phyloP scores from a whole-genome alignment of 257 asterid genomes.

The Nicotiana tomentosiformis region DNA sequence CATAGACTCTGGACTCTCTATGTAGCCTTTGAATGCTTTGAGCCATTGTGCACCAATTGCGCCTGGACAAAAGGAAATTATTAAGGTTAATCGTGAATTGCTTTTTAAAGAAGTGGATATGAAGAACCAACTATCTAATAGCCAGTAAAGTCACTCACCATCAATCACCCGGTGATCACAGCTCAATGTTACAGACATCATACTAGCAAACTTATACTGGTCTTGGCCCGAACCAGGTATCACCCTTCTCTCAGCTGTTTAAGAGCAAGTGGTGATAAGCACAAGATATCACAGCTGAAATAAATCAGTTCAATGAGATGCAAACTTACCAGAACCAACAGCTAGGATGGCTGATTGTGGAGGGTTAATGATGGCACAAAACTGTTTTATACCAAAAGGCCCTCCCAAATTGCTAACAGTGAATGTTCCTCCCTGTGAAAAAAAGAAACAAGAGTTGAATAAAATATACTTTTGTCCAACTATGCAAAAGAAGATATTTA shows the following conservation, averaged over 20 bases:
- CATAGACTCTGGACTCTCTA: constrained; percentile 93
- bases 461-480: neutral
- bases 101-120: neutral
- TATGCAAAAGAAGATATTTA: neutral
- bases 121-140: neutral
- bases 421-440: constrained; percentile 89
- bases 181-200: constrained; percentile 85
- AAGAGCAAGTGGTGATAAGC: constrained; percentile 5
- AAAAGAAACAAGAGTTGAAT: neutral
- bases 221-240: constrained; percentile 70
- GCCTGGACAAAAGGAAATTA: constrained; percentile 35
- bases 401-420: constrained; percentile 93
- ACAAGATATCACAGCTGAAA: constrained; percentile 1
- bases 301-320: neutral
- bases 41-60: constrained; percentile 99
- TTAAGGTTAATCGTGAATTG: neutral
- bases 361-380: constrained; percentile 95
- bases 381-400: constrained; percentile 94
- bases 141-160: constrained; percentile 41
- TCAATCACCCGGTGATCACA: constrained; percentile 98
- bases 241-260: constrained; percentile 89
- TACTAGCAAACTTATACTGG: constrained; percentile 45
- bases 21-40: constrained; percentile 92
- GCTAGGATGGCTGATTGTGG: constrained; percentile 97
- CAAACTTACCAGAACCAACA: constrained; percentile 73